These are phyloP conservation scores for Sanghuangporus sanghuang DNA, from an alignment of 1,284 basidiomycete species.

Conservation along the genomic window DNA sequence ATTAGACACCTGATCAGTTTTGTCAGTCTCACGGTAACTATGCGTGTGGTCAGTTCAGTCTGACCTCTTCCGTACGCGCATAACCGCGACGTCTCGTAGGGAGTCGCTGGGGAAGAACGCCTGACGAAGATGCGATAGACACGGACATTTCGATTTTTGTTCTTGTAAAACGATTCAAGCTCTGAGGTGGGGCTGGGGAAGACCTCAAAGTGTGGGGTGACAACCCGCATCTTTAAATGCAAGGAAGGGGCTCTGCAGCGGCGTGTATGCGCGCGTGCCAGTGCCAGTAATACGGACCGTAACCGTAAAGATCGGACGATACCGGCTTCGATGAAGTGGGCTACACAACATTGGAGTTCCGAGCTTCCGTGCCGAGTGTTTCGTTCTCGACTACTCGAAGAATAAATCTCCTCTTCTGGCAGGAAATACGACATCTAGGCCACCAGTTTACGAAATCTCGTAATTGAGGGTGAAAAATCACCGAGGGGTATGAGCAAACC, in stretches of 20 bases:
- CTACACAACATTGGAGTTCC: not conserved
- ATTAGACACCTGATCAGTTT: not conserved
- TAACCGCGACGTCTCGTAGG: not conserved
- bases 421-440: not conserved
- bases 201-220: not conserved
- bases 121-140: constrained; percentile 8
- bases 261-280: constrained; percentile 6
- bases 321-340: not conserved
- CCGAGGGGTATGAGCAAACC: too few relatives aligned
- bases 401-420: not conserved
- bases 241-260: not conserved
- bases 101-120: not conserved
- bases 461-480: not conserved
- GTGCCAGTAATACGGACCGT: not conserved
- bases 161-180: not conserved
- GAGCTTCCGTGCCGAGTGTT: not conserved
- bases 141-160: not conserved
- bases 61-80: constrained; percentile 10
- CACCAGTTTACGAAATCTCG: not conserved
- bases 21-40: not conserved
- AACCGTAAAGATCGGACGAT: not conserved
- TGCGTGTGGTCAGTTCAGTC: not conserved
- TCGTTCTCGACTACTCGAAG: not conserved
- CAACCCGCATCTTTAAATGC: not conserved
- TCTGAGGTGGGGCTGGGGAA: not conserved